Base-by-base conservation (phyloP, 2,329 filamentous ascomycete genomes). In the Botrytis medusae region DNA sequence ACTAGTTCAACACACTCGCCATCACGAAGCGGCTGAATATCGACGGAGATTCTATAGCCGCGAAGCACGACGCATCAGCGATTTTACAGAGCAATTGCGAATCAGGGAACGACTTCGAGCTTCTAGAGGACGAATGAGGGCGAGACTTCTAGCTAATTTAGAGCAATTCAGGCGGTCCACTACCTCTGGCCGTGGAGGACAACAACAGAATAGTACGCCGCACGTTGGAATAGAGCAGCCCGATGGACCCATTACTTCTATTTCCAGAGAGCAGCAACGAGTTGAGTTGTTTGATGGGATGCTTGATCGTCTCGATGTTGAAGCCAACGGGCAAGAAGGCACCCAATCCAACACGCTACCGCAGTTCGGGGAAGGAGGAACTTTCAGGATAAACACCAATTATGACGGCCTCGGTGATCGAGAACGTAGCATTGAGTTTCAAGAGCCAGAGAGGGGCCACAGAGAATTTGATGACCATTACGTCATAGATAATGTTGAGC, bases 401-500 rank as follows among this genome's bases (percentile, higher is more conserved):
- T 65, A 44, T 40, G 40, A 65, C 29, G 68, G 68, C n/a, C 68
- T 70, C 34, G 68, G 68, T 18, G 68, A 70, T 40, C 60, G 60
- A 62, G 60, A 62, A 42, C 60, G 37, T 40, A 62, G 60, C 34
- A 16, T 40, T 62, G 60, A 62, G 37, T 62, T 62, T 14, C 60
- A 62, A 42, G 34, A 62, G 34, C 44, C 42, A 65, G 42, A 48
- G 63, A 44, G 42, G 32, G 44, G 12, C 10, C 29, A 48, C 4
- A n/a, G 63, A 37, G 42, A 34, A 16, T 25, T 34, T 34, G 42
- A 46, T 34, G 29, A 4, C 37, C 32, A 7, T n/a, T 44, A 51
- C 44, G 46, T 64, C 75, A 68, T 62, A 65, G 76, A 67, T 65
- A 72, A n/a, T 67, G 74, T 48, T 75, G 74, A 46, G 74, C 77